Conservation (phyloP, 176 grass and related monocot genomes). For the Zea mays region Zm-B73-REFERENCE-NAM-5.0 NC_050100.1:141838501-141839000, state of each 20-base stretch:
- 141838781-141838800: neutral
- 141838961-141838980: slow-evolving; percentile 69
- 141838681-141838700: neutral
- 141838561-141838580: neutral
- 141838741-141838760: neutral
- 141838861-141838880: neutral
- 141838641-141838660: neutral
- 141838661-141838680: neutral
- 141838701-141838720: neutral
- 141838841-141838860: neutral
- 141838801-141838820: neutral
- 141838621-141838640: neutral
- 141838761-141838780: neutral
- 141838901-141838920: neutral
- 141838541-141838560: neutral
- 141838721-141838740: neutral
- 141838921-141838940: slow-evolving; percentile 16
- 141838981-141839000: slow-evolving; percentile 78
- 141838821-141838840: slow-evolving; percentile 1
- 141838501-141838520: neutral
- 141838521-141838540: neutral
- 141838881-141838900: neutral
- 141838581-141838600: neutral
- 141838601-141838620: neutral
- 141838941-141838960: slow-evolving; percentile 42